Conservation (phyloP, 768 basidiomycete genomes). For the Mrakia blollopis region DNA sequence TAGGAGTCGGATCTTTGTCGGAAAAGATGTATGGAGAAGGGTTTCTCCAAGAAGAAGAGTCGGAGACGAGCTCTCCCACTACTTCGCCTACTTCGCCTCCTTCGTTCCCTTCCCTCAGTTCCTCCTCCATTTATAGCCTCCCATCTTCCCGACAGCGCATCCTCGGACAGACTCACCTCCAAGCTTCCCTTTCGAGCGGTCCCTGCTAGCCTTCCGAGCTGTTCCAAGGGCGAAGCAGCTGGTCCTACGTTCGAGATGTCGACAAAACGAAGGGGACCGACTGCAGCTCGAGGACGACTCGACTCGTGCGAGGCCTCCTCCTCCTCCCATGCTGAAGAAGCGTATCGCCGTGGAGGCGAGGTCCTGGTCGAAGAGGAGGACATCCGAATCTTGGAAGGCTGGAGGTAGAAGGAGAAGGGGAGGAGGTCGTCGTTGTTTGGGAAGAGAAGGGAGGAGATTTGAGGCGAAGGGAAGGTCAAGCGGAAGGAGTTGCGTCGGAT, state of each 20-base stretch:
- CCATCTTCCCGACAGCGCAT: no score
- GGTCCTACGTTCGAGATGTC: background rate
- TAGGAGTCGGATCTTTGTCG: no score
- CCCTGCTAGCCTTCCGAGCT: constrained; percentile 2
- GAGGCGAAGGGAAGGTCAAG: background rate
- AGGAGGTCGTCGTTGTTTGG: no score
- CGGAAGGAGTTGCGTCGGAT: background rate
- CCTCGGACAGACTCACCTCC: background rate
- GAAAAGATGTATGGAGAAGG: background rate
- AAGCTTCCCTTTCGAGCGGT: background rate
- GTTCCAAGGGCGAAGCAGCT: background rate
- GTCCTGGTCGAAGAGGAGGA: background rate
- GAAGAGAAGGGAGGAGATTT: background rate
- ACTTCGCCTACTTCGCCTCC: no score
- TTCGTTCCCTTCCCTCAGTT: background rate
- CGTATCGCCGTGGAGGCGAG: no score
- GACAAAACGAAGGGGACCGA: background rate
- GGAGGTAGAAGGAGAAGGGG: background rate
- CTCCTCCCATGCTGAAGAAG: no score
- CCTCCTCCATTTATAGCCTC: background rate
- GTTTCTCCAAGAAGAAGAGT: background rate
- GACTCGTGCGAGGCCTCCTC: no score
- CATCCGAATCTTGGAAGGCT: background rate
- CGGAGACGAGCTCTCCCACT: background rate
- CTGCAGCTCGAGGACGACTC: background rate